These are phyloP conservation scores for Ustilago bromivora DNA, from an alignment of 1,284 basidiomycete genomes.

Conservation along the genomic window DNA sequence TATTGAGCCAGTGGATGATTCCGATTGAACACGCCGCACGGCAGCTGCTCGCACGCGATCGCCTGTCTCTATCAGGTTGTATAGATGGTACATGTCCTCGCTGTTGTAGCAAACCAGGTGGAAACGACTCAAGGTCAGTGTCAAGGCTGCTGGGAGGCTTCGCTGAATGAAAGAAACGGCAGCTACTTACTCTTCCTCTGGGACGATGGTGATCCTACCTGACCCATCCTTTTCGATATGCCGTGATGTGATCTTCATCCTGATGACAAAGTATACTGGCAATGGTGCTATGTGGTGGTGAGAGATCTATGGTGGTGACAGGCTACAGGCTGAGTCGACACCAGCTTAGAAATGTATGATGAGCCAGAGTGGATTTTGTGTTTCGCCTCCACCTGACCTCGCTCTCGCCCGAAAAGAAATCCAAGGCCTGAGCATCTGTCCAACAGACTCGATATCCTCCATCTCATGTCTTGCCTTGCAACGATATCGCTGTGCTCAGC, in stretches of 20 bases:
- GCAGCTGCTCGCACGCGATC: constrained; percentile 90
- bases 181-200: constrained; percentile 66
- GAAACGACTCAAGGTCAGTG: not conserved
- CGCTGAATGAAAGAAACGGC: not conserved
- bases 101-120: constrained; percentile 17
- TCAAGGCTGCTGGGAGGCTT: not conserved
- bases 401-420: constrained; percentile 20
- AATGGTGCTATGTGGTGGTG: not conserved
- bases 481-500: too few species aligned
- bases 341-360: not conserved
- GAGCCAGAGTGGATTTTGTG: not conserved
- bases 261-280: not conserved
- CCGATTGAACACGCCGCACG: constrained; percentile 78
- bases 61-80: constrained; percentile 86
- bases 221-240: constrained; percentile 68
- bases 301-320: not conserved
- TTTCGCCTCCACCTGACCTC: constrained; percentile 18
- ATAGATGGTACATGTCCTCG: constrained; percentile 99
- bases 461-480: too few species aligned
- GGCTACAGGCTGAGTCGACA: constrained; percentile 1
- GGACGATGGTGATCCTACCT: constrained; percentile 62
- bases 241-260: constrained; percentile 65
- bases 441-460: too few species aligned
- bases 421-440: not conserved
- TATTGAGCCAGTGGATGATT: constrained; percentile 90